A percentile compares a stretch with the other conserved stretches of the same genome.
Evolutionary conservation across 805 yeast species (phyloP).

Genomic region (Wickerhamiella allomyrinae): DNA sequence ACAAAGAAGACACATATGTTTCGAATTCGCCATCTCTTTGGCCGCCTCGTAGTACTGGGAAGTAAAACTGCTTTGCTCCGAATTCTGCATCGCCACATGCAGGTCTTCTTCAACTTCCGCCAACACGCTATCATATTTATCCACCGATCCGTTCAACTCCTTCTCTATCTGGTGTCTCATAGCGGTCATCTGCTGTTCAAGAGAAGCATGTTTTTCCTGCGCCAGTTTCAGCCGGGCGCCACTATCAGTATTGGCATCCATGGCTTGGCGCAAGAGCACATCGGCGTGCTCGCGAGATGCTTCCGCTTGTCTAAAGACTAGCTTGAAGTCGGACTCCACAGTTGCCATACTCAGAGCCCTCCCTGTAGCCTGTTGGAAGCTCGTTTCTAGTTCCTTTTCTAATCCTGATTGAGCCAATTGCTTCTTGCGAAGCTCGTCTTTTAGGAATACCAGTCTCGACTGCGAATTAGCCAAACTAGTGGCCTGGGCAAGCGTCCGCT

Average conservation of each 20-base stretch:
- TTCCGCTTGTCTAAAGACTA: neutral
- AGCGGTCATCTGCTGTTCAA: neutral
- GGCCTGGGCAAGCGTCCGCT: slow-evolving; percentile 3
- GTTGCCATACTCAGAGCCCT: neutral
- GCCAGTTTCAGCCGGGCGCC: slow-evolving; percentile 5
- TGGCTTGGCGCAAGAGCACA: neutral
- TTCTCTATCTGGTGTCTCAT: neutral
- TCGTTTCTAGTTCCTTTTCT: neutral
- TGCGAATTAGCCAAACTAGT: slow-evolving; percentile 9
- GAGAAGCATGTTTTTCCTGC: neutral
- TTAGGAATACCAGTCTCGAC: slow-evolving; percentile 8
- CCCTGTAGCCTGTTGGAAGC: neutral
- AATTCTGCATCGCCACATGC: slow-evolving; percentile 44
- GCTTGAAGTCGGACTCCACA: neutral
- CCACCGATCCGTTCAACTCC: slow-evolving; percentile 17
- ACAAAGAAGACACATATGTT: slow-evolving; percentile 56
- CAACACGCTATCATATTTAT: neutral
- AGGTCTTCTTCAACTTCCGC: slow-evolving; percentile 40
- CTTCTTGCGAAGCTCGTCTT: slow-evolving; percentile 6
- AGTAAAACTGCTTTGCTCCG: slow-evolving; percentile 57
- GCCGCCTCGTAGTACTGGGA: slow-evolving; percentile 59
- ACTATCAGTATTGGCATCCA: neutral
- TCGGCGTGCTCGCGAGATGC: neutral
- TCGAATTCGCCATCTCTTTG: slow-evolving; percentile 39
- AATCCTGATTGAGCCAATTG: neutral